Evolutionary conservation across 2,329 filamentous ascomycete genomes (phyloP), one percentile per base, ranked within the genome.

Genomic region (Apiospora aurea): DNA sequence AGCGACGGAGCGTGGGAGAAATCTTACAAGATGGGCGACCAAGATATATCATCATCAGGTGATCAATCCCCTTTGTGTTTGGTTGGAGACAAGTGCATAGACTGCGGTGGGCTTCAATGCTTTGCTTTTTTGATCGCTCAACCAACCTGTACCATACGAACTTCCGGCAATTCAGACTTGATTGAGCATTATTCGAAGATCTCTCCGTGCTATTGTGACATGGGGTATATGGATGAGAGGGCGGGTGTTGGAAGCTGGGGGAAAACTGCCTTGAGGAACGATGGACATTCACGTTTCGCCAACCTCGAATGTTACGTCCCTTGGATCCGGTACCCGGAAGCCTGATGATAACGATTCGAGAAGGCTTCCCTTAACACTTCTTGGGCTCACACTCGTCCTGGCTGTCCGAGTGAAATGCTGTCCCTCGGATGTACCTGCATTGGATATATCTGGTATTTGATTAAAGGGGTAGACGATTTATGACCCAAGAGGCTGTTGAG

Each of bases 61-160:
- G 66, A 34, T 68, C 44, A 41, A 34, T 68, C 44, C 66, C 66
- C 41, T 68, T 68, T 44, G 66, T 68, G 66, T 68, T 44, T 44
- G 66, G 43, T 41, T 41, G 70, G 66, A 53, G 57, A 66, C 26
- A 70, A 70, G 53, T 61, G 38, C 64, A 57, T 61, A 53, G 49
- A 67, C 41, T n/a, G 72, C n/a, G 47, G 66, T 34, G 26, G 51
- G 67, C 66, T 46, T 68, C 66, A 47, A 24, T 68, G 44, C 66
- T 46, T 47, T 68, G 57, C 57, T 64, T 64, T 64, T 64, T 64
- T 34, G 34, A 64, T 41, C 18, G 38, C 57, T 64, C 57, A 64
- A 64, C 57, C 49, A 64, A 64, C 43, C 70, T 73, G 72, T 73
- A 73, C 51, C 51, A 73, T 71, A 73, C 72, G 47, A 71, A 44